phyloP scores from a whole-genome alignment of 208 protist species.

The Histomonas meleagridis region DNA sequence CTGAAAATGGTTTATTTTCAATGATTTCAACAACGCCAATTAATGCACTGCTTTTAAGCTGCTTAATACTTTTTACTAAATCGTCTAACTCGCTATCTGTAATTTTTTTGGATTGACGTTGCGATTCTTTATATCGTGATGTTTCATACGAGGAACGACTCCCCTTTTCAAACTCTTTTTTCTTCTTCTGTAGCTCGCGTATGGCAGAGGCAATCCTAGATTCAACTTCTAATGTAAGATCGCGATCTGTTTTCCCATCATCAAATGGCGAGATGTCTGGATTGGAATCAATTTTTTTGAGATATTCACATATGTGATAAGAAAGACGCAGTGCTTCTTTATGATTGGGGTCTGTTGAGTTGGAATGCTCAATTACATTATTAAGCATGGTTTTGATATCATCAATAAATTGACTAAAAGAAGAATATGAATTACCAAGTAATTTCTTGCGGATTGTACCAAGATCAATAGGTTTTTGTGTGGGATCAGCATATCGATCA shows the following conservation, averaged over 20 bases:
- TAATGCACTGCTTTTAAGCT: background rate
- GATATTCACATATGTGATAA: background rate
- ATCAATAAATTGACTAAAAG: background rate
- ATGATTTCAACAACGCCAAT: conserved; percentile 18
- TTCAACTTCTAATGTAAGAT: background rate
- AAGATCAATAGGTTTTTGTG: background rate
- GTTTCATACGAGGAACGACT: background rate
- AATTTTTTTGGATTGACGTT: background rate
- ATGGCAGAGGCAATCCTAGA: background rate
- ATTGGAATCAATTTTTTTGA: background rate
- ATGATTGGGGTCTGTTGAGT: background rate
- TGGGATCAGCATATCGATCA: background rate
- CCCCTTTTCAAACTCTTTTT: background rate
- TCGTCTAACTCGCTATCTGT: background rate
- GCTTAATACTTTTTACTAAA: background rate
- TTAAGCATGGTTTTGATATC: background rate
- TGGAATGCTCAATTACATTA: background rate
- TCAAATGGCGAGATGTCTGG: background rate
- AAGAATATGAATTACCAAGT: background rate
- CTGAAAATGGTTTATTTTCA: background rate
- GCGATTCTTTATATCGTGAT: background rate
- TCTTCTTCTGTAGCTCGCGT: background rate
- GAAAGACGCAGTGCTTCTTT: background rate
- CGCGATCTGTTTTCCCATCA: background rate
- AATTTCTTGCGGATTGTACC: background rate